These are phyloP conservation scores for Penicillium cosmopolitanum DNA, from an alignment of 495 filamentous ascomycete genomes.

Conservation along the genomic window DNA sequence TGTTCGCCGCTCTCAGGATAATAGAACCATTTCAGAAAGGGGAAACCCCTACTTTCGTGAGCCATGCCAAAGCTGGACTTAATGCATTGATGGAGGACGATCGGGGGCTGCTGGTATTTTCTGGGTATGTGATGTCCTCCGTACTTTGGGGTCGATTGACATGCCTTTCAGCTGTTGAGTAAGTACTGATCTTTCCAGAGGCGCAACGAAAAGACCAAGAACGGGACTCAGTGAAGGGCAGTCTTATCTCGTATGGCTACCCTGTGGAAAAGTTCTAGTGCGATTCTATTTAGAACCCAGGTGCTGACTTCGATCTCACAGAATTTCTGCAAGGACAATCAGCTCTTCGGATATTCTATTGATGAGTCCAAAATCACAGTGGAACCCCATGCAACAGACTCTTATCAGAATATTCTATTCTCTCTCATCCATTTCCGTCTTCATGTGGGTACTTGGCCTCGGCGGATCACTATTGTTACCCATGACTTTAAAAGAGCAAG, in stretches of 20 bases:
- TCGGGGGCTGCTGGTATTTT: slow-evolving; percentile 62
- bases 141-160: neutral
- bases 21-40: slow-evolving; percentile 72
- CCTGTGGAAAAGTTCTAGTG: neutral
- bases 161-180: neutral
- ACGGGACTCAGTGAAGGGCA: slow-evolving; percentile 64
- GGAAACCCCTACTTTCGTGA: slow-evolving; percentile 72
- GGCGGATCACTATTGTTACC: slow-evolving; percentile 67
- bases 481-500: slow-evolving; percentile 74
- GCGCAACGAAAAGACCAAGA: slow-evolving; percentile 58
- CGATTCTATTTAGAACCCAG: neutral
- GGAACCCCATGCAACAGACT: slow-evolving; percentile 75
- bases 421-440: slow-evolving; percentile 63
- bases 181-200: slow-evolving; percentile 42
- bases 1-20: slow-evolving; percentile 30
- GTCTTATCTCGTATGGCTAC: slow-evolving; percentile 58
- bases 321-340: slow-evolving; percentile 50
- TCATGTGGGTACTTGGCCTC: slow-evolving; percentile 40
- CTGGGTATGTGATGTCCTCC: slow-evolving; percentile 57
- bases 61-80: slow-evolving; percentile 70
- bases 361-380: slow-evolving; percentile 42
- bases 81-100: slow-evolving; percentile 41
- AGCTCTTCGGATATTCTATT: slow-evolving; percentile 35
- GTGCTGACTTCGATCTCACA: slow-evolving; percentile 23
- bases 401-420: slow-evolving; percentile 77